phyloP scores from a whole-genome alignment of 2,329 filamentous ascomycete genomes.

The Diaporthe citrichinensis region DNA sequence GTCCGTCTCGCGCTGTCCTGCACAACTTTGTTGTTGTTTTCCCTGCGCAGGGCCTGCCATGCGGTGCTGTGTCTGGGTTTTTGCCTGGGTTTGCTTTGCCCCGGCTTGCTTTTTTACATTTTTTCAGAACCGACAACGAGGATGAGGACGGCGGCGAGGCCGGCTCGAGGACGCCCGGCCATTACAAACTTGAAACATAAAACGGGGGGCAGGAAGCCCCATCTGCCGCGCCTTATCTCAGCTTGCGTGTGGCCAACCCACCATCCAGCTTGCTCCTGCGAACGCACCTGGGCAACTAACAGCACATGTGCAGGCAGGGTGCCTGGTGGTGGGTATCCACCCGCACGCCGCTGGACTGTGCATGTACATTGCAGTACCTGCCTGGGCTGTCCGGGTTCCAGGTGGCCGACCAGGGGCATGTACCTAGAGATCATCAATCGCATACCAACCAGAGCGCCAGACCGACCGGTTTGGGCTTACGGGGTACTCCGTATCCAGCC shows the following conservation, averaged over 20 bases:
- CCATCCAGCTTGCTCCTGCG: conserved; percentile 4
- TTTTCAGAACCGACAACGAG: conserved; percentile 1
- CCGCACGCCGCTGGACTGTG: conserved; percentile 4
- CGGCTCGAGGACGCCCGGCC: conserved; percentile 19
- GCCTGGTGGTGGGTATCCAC: conserved; percentile 16
- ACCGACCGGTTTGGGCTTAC: conserved; percentile 25
- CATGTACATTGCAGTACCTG: conserved; percentile 31
- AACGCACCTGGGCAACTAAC: conserved; percentile 10
- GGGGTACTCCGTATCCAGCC: conserved; percentile 5
- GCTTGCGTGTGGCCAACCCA: conserved; percentile 12
- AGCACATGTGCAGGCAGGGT: conserved; percentile 14
- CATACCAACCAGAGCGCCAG: conserved; percentile 24
- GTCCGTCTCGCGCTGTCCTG: neutral
- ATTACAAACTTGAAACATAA: conserved; percentile 33
- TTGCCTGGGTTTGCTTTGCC: neutral
- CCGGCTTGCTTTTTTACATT: neutral
- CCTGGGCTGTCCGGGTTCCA: conserved; percentile 4
- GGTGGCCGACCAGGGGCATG: conserved; percentile 21
- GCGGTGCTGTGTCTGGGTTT: neutral
- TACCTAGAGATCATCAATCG: conserved; percentile 27
- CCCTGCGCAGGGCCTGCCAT: neutral
- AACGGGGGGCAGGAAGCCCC: conserved; percentile 29
- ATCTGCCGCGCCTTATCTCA: conserved; percentile 31
- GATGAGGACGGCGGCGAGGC: conserved; percentile 26
- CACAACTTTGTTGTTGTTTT: neutral